Base-by-base conservation (phyloP, 2,329 filamentous ascomycete genomes). In the Pezicula neosporulosa region DNA sequence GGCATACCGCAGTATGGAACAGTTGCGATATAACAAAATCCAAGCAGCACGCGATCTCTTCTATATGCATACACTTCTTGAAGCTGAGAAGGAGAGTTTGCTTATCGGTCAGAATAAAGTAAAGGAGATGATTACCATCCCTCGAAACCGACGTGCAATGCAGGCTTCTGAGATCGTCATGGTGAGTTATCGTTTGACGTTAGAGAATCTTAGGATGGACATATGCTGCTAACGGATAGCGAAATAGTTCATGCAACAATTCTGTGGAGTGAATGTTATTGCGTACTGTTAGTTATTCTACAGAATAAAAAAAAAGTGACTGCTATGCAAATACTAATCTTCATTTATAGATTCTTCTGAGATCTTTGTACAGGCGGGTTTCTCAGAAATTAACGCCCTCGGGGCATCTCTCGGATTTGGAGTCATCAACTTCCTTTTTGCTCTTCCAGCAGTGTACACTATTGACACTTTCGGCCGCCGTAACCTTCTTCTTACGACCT, bases 401-500 rank as follows among this genome's bases (percentile, higher is more conserved):
- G 68, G 76, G 6, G 81, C 81, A 0, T 85, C 82, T 0, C 76
- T 86, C 53, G 83, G 83, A 1, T 85, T 81, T 46, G 84, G 84
- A 2, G 70, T 84, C 46, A 77, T 86, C 61, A 86, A 87, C 63
- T 86, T 80, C 70, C 63, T 86, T 35, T 85, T 85, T 55, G 82
- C 83, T 1, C 70, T 85, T 12, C 81, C 81, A 0, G 82, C 82
- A 3, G 69, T 86, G 44, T 84, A 81, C 63, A 86, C 82, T 6
- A 87, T 87, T 56, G 85, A 89, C 61, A 85, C 78, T 0, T 87
- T 84, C 52, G 85, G 85, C 6, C 78, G 85, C 3, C 75, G 85
- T 18, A 83, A 83, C 56, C 70, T 87, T 7, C 73, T 87, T 1
- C 71, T 87, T 4, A 74, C 75, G 1, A 87, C 83, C 0, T 86